Conservation (phyloP, 2,329 filamentous ascomycete species). For the Aschersonia sp. region DNA sequence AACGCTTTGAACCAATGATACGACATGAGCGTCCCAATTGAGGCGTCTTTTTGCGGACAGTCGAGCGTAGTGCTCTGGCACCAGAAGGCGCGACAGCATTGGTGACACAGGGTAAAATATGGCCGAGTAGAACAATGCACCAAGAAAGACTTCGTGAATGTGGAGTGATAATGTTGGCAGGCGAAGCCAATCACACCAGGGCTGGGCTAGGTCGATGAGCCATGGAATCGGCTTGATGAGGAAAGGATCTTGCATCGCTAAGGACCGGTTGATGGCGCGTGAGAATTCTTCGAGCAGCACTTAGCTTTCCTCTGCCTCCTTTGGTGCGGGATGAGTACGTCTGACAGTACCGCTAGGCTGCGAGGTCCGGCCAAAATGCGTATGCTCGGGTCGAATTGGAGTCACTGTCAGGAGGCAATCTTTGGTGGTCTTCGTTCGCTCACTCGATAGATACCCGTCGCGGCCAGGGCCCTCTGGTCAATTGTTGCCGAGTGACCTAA, state of each 20-base stretch:
- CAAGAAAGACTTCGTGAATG: constrained; percentile 59
- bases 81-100: constrained; percentile 43
- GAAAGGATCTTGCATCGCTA: constrained; percentile 59
- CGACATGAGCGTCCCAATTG: constrained; percentile 79
- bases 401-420: too few species aligned
- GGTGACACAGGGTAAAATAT: constrained; percentile 56
- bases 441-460: too few species aligned
- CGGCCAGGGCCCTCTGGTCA: too few species aligned
- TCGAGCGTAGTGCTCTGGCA: constrained; percentile 50
- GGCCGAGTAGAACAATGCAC: constrained; percentile 53
- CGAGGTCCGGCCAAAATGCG: too few species aligned
- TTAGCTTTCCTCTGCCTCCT: not conserved
- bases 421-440: too few species aligned
- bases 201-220: constrained; percentile 41
- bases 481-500: too few species aligned
- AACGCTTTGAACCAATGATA: constrained; percentile 65
- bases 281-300: too few species aligned
- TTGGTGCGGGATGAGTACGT: not conserved
- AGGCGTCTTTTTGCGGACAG: constrained; percentile 46
- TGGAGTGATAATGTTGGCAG: constrained; percentile 60
- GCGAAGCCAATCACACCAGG: constrained; percentile 45
- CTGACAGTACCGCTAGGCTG: not conserved
- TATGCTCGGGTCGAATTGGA: too few species aligned
- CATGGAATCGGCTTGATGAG: constrained; percentile 46
- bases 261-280: not conserved